phyloP scores from a whole-genome alignment of 2,329 filamentous ascomycete species.

The Pseudogymnoascus sp. region DNA sequence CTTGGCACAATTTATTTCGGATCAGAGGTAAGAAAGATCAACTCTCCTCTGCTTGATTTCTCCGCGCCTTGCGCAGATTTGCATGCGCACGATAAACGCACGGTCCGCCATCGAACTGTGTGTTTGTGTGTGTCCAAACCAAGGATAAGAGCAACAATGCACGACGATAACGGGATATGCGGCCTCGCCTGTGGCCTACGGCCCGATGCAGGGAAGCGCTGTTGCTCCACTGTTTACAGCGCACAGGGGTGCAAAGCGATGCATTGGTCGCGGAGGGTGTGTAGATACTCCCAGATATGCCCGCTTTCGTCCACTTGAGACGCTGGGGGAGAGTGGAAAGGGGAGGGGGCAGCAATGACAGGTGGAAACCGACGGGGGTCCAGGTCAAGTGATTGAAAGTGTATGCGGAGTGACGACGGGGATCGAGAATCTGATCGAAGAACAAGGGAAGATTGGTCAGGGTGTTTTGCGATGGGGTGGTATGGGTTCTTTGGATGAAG shows the following conservation, averaged over 20 bases:
- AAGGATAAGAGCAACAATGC: not conserved
- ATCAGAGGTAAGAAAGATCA: not conserved
- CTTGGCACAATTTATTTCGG: not conserved
- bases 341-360: slow-evolving; percentile 52
- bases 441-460: not conserved
- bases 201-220: not conserved
- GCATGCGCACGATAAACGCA: slow-evolving; percentile 4
- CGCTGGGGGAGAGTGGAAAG: not conserved
- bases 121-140: not conserved
- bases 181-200: not conserved
- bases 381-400: slow-evolving; percentile 52
- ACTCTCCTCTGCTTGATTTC: not conserved
- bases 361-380: slow-evolving; percentile 40
- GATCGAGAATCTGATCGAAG: slow-evolving; percentile 15
- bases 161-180: not conserved
- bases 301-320: slow-evolving; percentile 2
- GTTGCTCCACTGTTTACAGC: not conserved
- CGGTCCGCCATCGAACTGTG: not conserved
- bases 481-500: not conserved
- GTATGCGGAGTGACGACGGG: slow-evolving; percentile 41
- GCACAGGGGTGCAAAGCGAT: not conserved
- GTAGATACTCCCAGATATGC: too few species aligned
- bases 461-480: not conserved
- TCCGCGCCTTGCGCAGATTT: not conserved
- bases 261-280: not conserved